Evolutionary conservation across 441 rosid genomes (phyloP).

Genomic region (Theobroma grandiflorum): DNA sequence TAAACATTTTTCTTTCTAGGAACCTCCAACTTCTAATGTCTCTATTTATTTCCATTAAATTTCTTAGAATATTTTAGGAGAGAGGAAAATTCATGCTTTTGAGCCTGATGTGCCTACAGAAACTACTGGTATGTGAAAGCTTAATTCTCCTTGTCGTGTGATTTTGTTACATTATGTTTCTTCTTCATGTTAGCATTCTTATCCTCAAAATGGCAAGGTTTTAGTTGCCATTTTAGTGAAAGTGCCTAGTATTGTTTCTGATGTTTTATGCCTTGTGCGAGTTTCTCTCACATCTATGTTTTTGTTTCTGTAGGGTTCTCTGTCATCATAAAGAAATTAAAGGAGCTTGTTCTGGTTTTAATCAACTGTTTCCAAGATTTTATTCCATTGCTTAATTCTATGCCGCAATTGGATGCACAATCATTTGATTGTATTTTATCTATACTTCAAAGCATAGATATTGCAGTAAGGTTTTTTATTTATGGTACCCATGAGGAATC

Average conservation of each 20-base stretch:
- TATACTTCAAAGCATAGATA: constrained; percentile 70
- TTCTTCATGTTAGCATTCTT: constrained; percentile 12
- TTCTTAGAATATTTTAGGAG: constrained; percentile 43
- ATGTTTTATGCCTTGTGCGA: neutral
- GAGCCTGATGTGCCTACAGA: constrained; percentile 56
- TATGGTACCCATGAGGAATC: constrained; percentile 40
- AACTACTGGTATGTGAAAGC: constrained; percentile 59
- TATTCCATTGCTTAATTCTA: constrained; percentile 57
- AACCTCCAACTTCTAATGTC: constrained; percentile 19
- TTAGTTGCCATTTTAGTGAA: neutral
- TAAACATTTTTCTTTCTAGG: constrained; percentile 6
- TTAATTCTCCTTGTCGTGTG: constrained; percentile 7
- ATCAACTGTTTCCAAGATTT: constrained; percentile 78
- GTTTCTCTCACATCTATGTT: constrained; percentile 10
- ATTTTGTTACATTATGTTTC: constrained; percentile 6
- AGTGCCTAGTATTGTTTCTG: constrained; percentile 22
- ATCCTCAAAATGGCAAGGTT: neutral
- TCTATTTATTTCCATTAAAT: constrained; percentile 20
- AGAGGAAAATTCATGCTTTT: constrained; percentile 57
- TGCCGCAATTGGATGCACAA: constrained; percentile 51
- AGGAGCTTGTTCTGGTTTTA: constrained; percentile 75
- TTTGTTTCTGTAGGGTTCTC: constrained; percentile 55
- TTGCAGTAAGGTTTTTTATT: constrained; percentile 60
- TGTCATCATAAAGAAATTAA: constrained; percentile 52
- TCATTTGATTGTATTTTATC: constrained; percentile 68